Conservation (phyloP, 768 basidiomycete species). For the Solioccasus polychromus region DNA sequence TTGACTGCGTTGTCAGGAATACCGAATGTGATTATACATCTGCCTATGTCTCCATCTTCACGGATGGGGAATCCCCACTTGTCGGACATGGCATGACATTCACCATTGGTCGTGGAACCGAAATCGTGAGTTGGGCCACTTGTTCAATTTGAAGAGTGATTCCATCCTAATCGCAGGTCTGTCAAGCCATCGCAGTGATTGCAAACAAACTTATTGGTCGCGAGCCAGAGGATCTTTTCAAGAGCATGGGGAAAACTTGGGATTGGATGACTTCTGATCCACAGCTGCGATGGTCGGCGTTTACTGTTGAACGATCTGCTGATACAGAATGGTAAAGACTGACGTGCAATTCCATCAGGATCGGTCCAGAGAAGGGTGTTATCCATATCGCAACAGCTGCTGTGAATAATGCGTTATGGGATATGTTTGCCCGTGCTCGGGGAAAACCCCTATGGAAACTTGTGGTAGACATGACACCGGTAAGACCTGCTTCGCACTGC, state of each 20-base stretch:
- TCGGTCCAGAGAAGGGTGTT: constrained; percentile 94
- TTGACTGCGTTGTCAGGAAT: constrained; percentile 55
- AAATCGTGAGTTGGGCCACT: constrained; percentile 56
- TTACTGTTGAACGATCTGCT: neutral
- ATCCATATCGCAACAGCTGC: constrained; percentile 88
- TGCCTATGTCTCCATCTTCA: constrained; percentile 80
- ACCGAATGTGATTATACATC: constrained; percentile 95
- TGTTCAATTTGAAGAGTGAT: neutral
- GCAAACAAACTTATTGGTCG: constrained; percentile 81
- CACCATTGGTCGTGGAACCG: constrained; percentile 92
- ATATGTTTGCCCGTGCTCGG: constrained; percentile 79
- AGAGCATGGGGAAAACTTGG: constrained; percentile 90
- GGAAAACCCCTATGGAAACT: constrained; percentile 94
- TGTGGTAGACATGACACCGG: constrained; percentile 85
- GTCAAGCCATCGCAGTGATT: constrained; percentile 74
- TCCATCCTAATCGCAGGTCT: constrained; percentile 50
- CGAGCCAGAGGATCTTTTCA: constrained; percentile 77
- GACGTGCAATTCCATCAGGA: constrained; percentile 42
- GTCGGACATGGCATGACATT: constrained; percentile 94
- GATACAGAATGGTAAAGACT: neutral
- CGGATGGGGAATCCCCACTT: constrained; percentile 59
- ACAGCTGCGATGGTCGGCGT: constrained; percentile 77
- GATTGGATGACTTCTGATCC: constrained; percentile 84
- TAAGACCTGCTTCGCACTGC: constrained; percentile 21
- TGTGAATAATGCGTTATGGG: constrained; percentile 93